Percentiles rank a stretch among this genome's conserved stretches.
Conservation (phyloP, 306 rosid species). For the Heteromeles arbutifolia region DNA sequence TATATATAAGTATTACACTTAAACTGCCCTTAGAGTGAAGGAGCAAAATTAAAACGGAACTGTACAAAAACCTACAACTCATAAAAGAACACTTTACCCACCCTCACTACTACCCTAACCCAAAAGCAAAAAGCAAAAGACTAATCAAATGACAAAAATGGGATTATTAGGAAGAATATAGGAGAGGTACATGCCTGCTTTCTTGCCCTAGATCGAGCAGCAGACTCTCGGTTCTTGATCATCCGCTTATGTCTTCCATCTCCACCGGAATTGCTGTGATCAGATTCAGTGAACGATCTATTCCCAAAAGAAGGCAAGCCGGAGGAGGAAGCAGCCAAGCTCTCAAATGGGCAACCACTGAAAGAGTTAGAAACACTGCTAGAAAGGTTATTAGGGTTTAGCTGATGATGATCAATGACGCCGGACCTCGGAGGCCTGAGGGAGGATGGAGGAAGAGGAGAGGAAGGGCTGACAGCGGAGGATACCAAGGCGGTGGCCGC, state of each 20-base stretch:
- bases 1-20: no score
- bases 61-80: no score
- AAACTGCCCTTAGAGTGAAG: no score
- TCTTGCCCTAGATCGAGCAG: conserved; percentile 89
- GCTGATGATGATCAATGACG: not conserved
- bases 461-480: conserved; percentile 2
- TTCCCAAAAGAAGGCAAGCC: conserved; percentile 29
- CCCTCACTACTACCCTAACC: not conserved
- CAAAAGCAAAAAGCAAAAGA: not conserved
- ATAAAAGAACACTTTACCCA: no score
- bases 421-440: not conserved
- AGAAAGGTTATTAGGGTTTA: not conserved
- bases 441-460: conserved; percentile 10
- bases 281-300: conserved; percentile 27
- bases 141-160: not conserved
- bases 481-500: not conserved
- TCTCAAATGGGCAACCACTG: conserved; percentile 16
- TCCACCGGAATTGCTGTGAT: not conserved
- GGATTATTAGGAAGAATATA: not conserved
- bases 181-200: conserved; percentile 53
- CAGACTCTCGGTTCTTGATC: conserved; percentile 93
- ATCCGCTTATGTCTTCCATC: conserved; percentile 59
- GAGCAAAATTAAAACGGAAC: no score
- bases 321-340: conserved; percentile 10
- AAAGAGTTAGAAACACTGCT: conserved; percentile 2